Evolutionary conservation across 805 yeast genomes (phyloP), one percentile per base, ranked within the genome.

Genomic region (Saccharomycopsis guyanensis): DNA sequence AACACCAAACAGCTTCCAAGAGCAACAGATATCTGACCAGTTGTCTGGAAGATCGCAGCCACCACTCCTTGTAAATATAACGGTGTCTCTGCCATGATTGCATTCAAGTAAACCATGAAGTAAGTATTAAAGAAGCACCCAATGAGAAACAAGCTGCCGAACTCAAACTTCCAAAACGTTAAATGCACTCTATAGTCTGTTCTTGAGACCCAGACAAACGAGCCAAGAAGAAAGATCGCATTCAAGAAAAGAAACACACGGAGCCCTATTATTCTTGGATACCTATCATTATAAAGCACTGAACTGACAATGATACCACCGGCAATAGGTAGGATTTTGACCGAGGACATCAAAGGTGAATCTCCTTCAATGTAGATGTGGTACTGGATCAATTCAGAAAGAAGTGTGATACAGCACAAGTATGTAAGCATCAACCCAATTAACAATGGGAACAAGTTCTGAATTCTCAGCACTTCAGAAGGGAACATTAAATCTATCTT

Each of bases 31-130:
- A 66, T 46, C 53, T 68, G 72, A 1, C 62, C 63, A 12, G 56
- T 47, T 1, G 72, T 65, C 47, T 60, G 65, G 31, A 60, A 56
- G 4, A 68, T 51, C 1, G 69, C 73, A 4, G 65, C 47, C 2
- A 68, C 67, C 24, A 65, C 62, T 15, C 71, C 73, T 43, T 68
- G 72, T 13, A 65, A 49, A 42, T 65, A 63, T 3, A 54, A 38
- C 0, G 75, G 73, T 6, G 71, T 61, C 18, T 59, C 41, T 37
- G 57, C 38, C 49, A 59, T 55, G 6, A 67, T 53, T 3, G 63
- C 57, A 27, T 58, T 63, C 33, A 62, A 45, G 42, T 61, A 68
- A 2, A 65, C 58, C 23, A 65, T 57, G 52, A 64, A 66, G 49
- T 59, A 68, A 2, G 61, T 43, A 34, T 66, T 66, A 1, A 53